Base-by-base conservation (phyloP, 805 yeast genomes). In the Sungouiella thailandica region DNA sequence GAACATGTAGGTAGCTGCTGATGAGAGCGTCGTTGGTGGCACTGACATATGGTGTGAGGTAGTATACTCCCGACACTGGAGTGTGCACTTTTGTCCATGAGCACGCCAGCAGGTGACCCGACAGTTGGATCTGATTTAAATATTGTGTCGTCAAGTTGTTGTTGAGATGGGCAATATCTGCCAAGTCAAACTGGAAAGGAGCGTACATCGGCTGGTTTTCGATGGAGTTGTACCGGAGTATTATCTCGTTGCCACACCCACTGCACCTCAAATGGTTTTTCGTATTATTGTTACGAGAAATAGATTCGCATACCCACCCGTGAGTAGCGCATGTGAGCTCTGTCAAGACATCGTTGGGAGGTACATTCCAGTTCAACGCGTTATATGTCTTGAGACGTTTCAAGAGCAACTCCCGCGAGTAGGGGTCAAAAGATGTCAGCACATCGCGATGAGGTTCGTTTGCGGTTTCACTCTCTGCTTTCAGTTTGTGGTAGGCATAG, bases 221-320 rank as follows among this genome's bases (percentile, higher is more conserved):
- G 9, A 40, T 12, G 2, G 39, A 20, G 33, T 53, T 53, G 40
- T 62, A 65, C 29, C 47, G 49, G 11, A 65, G 44, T 2, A 55
- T 42, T 4, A 62, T 35, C 25, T 51, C 60, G 17, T 43, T 51
- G 22, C 49, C 48, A 30, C 72, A 66, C 10, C 51, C 45, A 0
- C 60, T 47, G 37, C 72, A 66, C 10, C 54, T 28, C 14, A 66
- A 45, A 28, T 53, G 58, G 40, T 65, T 65, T 35, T 51, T 54
- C 6, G 49, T 36, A 27, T 49, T 40, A 20, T 46, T 45, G 28
- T 40, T 40, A 6, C 39, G 30, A 1, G 58, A 42, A 16, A 57
- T 47, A 6, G 62, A 51, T 11, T 64, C 65, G 40, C 75, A 70
- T 31, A 49, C 53, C 82, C 82, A 77, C 2, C 83, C 83, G 34